A percentile compares a stretch with the other conserved stretches of the same genome.
These are phyloP conservation scores for Stachybotrys elegans DNA, from an alignment of 2,329 filamentous ascomycete genomes.

Conservation along the genomic window DNA sequence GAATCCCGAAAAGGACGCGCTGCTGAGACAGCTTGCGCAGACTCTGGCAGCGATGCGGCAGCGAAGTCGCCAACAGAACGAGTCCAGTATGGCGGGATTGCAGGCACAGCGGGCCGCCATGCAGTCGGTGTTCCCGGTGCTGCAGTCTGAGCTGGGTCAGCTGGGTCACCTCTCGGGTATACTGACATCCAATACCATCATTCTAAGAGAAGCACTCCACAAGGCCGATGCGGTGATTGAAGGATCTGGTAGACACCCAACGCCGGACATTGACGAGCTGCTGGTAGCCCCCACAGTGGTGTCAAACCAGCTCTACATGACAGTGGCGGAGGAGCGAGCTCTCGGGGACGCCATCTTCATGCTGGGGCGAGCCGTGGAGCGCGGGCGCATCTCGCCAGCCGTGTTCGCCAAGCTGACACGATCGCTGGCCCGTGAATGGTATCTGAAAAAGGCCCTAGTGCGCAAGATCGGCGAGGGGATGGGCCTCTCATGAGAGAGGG, in stretches of 20 bases:
- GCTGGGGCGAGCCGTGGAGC: constrained; percentile 68
- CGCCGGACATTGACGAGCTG: constrained; percentile 81
- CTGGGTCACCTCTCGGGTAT: constrained; percentile 66
- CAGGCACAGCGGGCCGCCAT: constrained; percentile 77
- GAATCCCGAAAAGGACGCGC: constrained; percentile 90
- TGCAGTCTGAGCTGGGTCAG: constrained; percentile 70
- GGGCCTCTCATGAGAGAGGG: constrained; percentile 55
- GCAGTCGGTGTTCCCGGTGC: constrained; percentile 57
- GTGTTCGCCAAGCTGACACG: constrained; percentile 76
- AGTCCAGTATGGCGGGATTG: constrained; percentile 68
- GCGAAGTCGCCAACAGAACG: constrained; percentile 65
- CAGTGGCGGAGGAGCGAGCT: constrained; percentile 84
- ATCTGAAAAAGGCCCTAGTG: constrained; percentile 74
- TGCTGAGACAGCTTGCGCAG: constrained; percentile 70
- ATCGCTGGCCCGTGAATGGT: constrained; percentile 72
- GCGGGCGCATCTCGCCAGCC: constrained; percentile 63
- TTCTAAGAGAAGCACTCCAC: constrained; percentile 70
- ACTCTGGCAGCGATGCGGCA: constrained; percentile 66
- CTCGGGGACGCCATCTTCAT: constrained; percentile 84
- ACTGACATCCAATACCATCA: constrained; percentile 70
- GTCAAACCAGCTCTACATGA: constrained; percentile 82
- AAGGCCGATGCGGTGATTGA: constrained; percentile 76
- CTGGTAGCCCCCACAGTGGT: constrained; percentile 92
- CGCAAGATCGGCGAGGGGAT: constrained; percentile 74
- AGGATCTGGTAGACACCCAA: constrained; percentile 61